Base-by-base conservation (phyloP, 495 filamentous ascomycete genomes). In the Daldinia concentrica region DNA sequence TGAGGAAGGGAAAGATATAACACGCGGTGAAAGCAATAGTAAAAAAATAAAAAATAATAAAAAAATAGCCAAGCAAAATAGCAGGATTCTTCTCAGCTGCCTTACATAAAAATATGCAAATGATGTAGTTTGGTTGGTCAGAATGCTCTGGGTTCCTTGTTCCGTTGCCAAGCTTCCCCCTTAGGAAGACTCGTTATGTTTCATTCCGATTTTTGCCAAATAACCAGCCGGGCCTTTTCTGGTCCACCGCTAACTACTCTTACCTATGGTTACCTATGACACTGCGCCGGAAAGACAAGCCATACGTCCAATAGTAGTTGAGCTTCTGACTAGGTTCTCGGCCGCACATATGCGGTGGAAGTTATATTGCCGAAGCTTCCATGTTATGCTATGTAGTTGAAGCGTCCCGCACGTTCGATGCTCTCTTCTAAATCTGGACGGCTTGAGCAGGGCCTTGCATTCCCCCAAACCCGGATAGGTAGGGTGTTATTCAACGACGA, bases 181-280 rank as follows among this genome's bases (percentile, higher is more conserved):
- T 63, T 56, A 17, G 24, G 50, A 22, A 56, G 58, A 55, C 26
- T 54, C 26, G 30, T 61, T 32, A 65, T 62, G 70, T 73, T 68
- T 69, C 66, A 69, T 73, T 54, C 66, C 62, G 71, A 61, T 34
- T 69, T 73, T 73, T 73, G 71, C 71, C 71, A 69, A 73, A 62
- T 69, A 61, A 66, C 62, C 71, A 39, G 61, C 66, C 71, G 71
- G 71, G 58, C 71, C 66, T 73, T 69, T 73, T 73, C 62, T 62
- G 26, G 57, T 63, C 58, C 62, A 59, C 58, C 34, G 19, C 66
- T 11, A 43, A 52, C 17, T 32, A 14, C 2, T 29, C 29, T 30
- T 36, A 34, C 58, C 62, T 41, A 17, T 41, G 39, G 15, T 7
- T 41, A 2, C 39, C 39, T 41, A 17, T 51, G 12, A 56, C 36